These are phyloP conservation scores for Leccinum truebloodii DNA, from an alignment of 768 basidiomycete species.

Conservation along the genomic window DNA sequence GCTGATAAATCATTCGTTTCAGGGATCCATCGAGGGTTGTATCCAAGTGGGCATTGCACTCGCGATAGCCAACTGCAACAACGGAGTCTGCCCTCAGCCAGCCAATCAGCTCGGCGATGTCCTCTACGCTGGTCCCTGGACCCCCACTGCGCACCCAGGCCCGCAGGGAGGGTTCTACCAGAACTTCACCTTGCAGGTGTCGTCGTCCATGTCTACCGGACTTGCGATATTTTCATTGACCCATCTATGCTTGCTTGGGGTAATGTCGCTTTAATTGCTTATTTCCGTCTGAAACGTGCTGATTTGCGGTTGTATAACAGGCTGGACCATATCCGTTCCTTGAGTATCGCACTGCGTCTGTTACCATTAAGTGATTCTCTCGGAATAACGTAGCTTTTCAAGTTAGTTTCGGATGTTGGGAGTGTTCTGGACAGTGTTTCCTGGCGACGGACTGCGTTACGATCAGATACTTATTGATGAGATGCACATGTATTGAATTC, in stretches of 20 bases:
- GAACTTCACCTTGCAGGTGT: slow-evolving; percentile 28
- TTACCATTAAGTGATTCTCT: not conserved
- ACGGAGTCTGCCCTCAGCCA: slow-evolving; percentile 27
- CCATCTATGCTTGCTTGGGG: slow-evolving; percentile 33
- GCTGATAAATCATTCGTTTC: not conserved
- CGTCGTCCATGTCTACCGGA: slow-evolving; percentile 8
- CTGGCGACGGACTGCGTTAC: not conserved
- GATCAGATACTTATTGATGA: no score
- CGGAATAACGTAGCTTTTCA: not conserved
- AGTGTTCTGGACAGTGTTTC: not conserved
- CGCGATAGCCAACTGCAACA: slow-evolving; percentile 20
- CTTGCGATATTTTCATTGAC: slow-evolving; percentile 33
- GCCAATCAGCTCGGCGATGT: slow-evolving; percentile 22
- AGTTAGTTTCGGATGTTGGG: not conserved
- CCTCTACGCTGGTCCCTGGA: slow-evolving; percentile 33
- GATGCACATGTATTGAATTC: not conserved
- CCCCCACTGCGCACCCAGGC: slow-evolving; percentile 17
- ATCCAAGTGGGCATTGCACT: slow-evolving; percentile 36
- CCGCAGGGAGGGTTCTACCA: slow-evolving; percentile 26
- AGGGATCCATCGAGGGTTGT: slow-evolving; percentile 22
- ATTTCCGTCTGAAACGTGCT: not conserved
- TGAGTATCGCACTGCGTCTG: slow-evolving; percentile 28
- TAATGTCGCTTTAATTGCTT: slow-evolving; percentile 4
- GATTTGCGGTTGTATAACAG: slow-evolving; percentile 14
- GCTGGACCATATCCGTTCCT: slow-evolving; percentile 27